These are phyloP conservation scores for Pleurotus sapidus DNA, from an alignment of 768 basidiomycete species.

Conservation along the genomic window DNA sequence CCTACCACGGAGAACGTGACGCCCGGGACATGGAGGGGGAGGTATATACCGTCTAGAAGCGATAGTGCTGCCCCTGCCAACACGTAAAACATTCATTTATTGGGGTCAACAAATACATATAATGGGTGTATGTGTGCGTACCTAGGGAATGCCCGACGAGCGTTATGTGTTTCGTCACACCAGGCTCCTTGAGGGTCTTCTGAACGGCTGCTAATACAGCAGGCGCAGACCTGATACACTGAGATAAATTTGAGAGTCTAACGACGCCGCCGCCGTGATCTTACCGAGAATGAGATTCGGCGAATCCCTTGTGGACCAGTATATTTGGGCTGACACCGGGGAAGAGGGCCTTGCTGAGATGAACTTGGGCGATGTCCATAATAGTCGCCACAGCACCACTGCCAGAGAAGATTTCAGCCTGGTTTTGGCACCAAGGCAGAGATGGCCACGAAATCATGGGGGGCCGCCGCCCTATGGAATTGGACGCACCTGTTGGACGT, in stretches of 20 bases:
- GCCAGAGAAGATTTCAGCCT: background rate
- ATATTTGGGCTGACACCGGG: conserved; percentile 39
- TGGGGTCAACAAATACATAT: background rate
- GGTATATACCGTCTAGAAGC: conserved; percentile 53
- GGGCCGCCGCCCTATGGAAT: background rate
- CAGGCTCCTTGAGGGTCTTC: conserved; percentile 27
- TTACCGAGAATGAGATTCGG: conserved; percentile 36
- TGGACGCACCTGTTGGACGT: conserved; percentile 27
- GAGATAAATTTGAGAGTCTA: background rate
- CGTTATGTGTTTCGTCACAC: conserved; percentile 31
- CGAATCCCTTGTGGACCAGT: conserved; percentile 44
- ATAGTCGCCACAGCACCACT: conserved; percentile 39
- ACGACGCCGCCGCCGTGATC: background rate
- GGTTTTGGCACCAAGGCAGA: background rate
- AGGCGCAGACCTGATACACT: conserved; percentile 32
- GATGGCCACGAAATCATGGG: background rate
- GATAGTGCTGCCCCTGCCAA: conserved; percentile 50
- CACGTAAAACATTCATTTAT: no score
- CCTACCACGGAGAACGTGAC: conserved; percentile 27
- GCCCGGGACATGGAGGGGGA: conserved; percentile 45
- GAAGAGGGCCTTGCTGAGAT: conserved; percentile 36
- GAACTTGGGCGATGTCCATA: conserved; percentile 24
- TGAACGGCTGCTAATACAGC: conserved; percentile 40
- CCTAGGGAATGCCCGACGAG: conserved; percentile 44
- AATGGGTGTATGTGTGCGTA: background rate